Conservation (phyloP, 2,329 filamentous ascomycete genomes). For the Cordyceps pruinosa region DNA sequence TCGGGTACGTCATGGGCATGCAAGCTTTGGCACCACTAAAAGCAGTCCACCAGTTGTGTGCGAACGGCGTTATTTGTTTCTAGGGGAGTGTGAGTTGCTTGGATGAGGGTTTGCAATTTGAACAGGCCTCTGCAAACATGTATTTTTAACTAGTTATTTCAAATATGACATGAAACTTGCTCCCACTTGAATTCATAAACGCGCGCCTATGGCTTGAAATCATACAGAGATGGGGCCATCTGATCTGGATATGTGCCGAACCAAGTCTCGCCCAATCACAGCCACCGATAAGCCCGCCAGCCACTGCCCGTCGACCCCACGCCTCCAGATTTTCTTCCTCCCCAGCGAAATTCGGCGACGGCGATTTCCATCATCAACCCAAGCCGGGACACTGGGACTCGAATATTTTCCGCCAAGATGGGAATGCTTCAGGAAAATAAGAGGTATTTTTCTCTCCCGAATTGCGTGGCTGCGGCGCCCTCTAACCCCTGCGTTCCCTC, state of each 20-base stretch:
- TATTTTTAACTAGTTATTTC: background rate
- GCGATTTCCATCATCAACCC: background rate
- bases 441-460: too few species aligned
- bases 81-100: background rate
- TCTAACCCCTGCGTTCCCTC: background rate
- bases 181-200: background rate
- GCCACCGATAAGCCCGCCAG: background rate
- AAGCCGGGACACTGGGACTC: background rate
- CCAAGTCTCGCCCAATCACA: background rate
- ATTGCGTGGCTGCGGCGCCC: background rate
- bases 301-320: constrained; percentile 8
- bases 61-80: constrained; percentile 2
- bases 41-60: background rate
- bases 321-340: constrained; percentile 13
- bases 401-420: constrained; percentile 4
- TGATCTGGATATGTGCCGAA: background rate
- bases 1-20: background rate
- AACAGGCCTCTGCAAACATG: background rate
- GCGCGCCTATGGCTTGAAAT: too few species aligned
- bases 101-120: background rate
- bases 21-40: background rate
- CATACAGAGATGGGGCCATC: too few species aligned
- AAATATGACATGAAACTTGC: background rate
- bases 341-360: background rate
- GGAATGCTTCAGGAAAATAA: constrained; percentile 10